phyloP scores from a whole-genome alignment of 371 early-diverging fungal genomes.

The Lichtheimia ornata region DNA sequence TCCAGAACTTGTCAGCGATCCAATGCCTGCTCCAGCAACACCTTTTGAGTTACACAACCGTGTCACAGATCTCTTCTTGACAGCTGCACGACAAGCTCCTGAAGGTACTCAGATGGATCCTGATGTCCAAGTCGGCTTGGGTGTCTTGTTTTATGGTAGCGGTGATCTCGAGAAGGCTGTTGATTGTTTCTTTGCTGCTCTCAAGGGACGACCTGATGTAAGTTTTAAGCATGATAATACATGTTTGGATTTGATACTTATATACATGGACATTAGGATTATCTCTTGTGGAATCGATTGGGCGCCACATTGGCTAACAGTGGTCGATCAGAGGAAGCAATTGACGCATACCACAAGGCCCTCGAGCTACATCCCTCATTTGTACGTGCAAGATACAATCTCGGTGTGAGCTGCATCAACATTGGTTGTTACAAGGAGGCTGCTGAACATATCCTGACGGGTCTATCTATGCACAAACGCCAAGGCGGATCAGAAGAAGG shows the following conservation, averaged over 20 bases:
- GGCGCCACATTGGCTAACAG: slow-evolving; percentile 97
- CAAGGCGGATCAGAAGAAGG: slow-evolving; percentile 49
- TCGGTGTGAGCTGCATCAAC: slow-evolving; percentile 93
- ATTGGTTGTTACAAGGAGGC: slow-evolving; percentile 92
- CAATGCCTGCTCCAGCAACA: slow-evolving; percentile 29
- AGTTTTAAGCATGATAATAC: slow-evolving; percentile 9
- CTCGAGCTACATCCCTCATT: slow-evolving; percentile 92
- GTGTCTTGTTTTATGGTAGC: slow-evolving; percentile 90
- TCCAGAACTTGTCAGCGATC: slow-evolving; percentile 25
- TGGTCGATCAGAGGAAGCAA: slow-evolving; percentile 77
- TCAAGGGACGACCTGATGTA: slow-evolving; percentile 88
- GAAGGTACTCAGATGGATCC: slow-evolving; percentile 82
- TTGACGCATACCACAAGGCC: slow-evolving; percentile 94
- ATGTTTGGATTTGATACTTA: too few species aligned
- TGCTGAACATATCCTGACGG: slow-evolving; percentile 90
- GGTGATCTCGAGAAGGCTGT: slow-evolving; percentile 92
- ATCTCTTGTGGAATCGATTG: slow-evolving; percentile 94
- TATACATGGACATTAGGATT: slow-evolving; percentile 62
- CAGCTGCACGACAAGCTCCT: slow-evolving; percentile 72
- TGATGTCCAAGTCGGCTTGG: slow-evolving; percentile 93
- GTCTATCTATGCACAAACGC: slow-evolving; percentile 80
- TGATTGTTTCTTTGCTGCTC: slow-evolving; percentile 95
- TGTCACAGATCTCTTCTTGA: slow-evolving; percentile 77
- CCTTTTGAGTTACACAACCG: slow-evolving; percentile 67
- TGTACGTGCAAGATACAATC: slow-evolving; percentile 95